These are phyloP conservation scores for Boletales sp. DNA, from an alignment of 768 basidiomycete species.

Conservation along the genomic window DNA sequence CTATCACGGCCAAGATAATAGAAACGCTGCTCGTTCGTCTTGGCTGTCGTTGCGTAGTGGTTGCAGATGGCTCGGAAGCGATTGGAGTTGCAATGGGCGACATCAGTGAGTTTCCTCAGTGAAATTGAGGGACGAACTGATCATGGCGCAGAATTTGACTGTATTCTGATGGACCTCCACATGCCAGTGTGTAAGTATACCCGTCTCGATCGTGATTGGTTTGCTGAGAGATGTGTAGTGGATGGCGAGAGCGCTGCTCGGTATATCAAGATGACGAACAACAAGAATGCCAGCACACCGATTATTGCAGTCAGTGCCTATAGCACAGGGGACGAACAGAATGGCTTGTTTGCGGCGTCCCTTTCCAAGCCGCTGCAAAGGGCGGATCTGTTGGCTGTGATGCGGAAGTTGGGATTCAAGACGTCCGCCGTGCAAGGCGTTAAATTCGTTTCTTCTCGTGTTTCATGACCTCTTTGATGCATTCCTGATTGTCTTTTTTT, in stretches of 20 bases:
- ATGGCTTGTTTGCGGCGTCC: conserved; percentile 74
- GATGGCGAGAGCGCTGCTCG: conserved; percentile 96
- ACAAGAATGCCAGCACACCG: conserved; percentile 90
- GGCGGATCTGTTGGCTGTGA: conserved; percentile 72
- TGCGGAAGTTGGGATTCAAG: conserved; percentile 90
- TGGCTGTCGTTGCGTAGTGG: conserved; percentile 93
- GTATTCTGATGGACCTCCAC: conserved; percentile 91
- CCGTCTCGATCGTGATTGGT: neutral
- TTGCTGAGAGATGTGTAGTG: conserved; percentile 42
- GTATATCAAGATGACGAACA: conserved; percentile 96
- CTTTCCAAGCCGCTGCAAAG: conserved; percentile 90
- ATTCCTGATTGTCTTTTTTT: conserved; percentile 25
- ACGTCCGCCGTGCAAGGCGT: conserved; percentile 68
- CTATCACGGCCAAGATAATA: conserved; percentile 96
- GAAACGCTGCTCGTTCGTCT: conserved; percentile 91
- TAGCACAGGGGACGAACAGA: conserved; percentile 66
- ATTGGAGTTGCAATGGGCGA: conserved; percentile 97
- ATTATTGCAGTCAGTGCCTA: conserved; percentile 92
- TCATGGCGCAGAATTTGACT: conserved; percentile 74
- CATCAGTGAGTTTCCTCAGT: conserved; percentile 66
- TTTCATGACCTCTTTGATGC: conserved; percentile 20
- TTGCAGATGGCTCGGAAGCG: conserved; percentile 94
- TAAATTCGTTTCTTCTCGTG: conserved; percentile 47
- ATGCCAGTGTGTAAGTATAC: conserved; percentile 83
- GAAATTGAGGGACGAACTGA: conserved; percentile 4